Base-by-base conservation (phyloP, 306 rosid genomes). In the Cicer cuneatum region DNA sequence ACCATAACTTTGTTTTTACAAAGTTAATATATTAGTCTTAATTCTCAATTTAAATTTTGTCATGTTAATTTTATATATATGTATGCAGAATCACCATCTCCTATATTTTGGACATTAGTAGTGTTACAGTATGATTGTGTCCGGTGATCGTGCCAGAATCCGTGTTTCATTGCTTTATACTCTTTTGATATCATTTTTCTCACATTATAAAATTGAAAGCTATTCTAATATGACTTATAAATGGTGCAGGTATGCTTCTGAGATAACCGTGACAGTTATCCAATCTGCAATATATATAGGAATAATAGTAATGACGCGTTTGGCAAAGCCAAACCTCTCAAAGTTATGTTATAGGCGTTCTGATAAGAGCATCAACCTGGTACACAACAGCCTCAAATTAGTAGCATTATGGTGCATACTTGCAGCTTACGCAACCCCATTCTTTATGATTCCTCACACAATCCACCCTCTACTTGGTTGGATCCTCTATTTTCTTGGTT, bases 391-490 rank as follows among this genome's bases (percentile, higher is more conserved):
- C 67, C 83, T 93, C 71, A 93, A 87, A 83, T 1, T 85, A 13
- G 62, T 83, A 12, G 97, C 92, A 0, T 10, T 76, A n/a, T 85
- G 95, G 93, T 85, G 91, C 60, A 89, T 93, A 8, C 77, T 93
- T 41, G 90, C 92, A 41, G 89, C 97, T 9, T 93, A 93, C 52
- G 33, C 64, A 1, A 57, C 87, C 40, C 98, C 98, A 0, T 80
- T 86, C 76, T 66, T 90, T 62, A 71, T 87, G 33, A 84, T 93
- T 47, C 98, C 98, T 78, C 89, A 79, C 79, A 93, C 98, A 0
- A 46, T 89, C 77, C 98, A 93, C 80, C 98, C 98, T 21, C 8
- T 90, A 10, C 10, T 90, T 2, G 98, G 97, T 15, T 93, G 98
- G 98, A 18, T 75, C 48, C 82, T 93, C 3, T 93, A 87, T 72